Percentiles rank a stretch among this genome's conserved stretches.
These are phyloP conservation scores for Eucalyptus fibrosa DNA, from an alignment of 345 rosid species.

Conservation along the genomic window DNA sequence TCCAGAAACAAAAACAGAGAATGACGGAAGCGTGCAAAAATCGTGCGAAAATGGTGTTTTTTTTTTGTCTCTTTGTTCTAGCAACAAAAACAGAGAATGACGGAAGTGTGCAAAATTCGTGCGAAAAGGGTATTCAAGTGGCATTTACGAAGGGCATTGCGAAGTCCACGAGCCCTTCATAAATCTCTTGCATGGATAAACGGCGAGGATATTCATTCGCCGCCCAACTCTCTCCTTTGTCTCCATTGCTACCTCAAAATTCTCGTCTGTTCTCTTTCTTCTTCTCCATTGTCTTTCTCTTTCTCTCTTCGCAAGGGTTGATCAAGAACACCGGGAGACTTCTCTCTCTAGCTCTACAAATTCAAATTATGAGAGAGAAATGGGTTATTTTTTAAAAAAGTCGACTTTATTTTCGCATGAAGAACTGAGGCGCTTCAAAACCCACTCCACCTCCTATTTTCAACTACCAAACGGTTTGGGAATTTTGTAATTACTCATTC, in stretches of 20 bases:
- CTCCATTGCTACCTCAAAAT: not conserved
- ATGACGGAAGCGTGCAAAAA: no score
- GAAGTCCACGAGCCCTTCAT: not conserved
- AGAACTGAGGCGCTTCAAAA: not conserved
- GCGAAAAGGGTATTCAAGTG: not conserved
- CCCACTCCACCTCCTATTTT: no score
- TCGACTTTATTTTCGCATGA: not conserved
- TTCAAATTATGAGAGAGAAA: not conserved
- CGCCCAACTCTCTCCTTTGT: not conserved
- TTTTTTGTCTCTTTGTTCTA: no score
- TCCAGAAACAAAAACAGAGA: no score
- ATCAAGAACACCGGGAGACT: not conserved
- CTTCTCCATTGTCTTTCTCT: not conserved
- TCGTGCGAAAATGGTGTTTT: not conserved
- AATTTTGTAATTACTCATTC: no score
- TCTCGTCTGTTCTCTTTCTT: not conserved
- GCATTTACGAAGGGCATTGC: not conserved
- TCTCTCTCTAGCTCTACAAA: not conserved
- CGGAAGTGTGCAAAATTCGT: not conserved
- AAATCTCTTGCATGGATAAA: not conserved
- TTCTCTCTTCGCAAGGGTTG: not conserved
- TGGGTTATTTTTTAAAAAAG: not conserved
- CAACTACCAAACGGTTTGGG: fast-evolving
- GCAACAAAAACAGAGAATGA: no score
- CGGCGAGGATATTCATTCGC: fast-evolving